Evolutionary conservation across 1,139 yeast species (phyloP).

Genomic region (Suhomyces terraborum): DNA sequence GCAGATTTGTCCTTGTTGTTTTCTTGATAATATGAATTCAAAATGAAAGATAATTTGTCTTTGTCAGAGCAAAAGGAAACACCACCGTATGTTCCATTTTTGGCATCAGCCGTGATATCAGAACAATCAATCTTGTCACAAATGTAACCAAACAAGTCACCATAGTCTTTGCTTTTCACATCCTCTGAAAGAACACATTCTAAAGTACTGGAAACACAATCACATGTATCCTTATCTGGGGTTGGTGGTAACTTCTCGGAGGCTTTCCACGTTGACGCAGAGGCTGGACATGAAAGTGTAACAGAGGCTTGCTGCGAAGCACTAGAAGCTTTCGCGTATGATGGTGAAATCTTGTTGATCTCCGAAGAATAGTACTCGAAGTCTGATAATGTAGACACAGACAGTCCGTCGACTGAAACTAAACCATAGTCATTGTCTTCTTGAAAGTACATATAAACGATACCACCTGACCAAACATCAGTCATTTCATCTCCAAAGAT

Average conservation of each 20-base stretch:
- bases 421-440: constrained; percentile 82
- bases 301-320: constrained; percentile 28
- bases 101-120: constrained; percentile 40
- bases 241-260: constrained; percentile 47
- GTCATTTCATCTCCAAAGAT: constrained; percentile 44
- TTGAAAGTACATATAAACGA: constrained; percentile 81
- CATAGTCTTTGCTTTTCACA: constrained; percentile 36
- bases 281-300: constrained; percentile 40
- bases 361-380: constrained; percentile 59
- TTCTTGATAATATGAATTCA: constrained; percentile 42
- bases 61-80: constrained; percentile 43
- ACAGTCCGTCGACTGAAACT: constrained; percentile 52
- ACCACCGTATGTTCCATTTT: constrained; percentile 43
- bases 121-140: constrained; percentile 41
- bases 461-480: constrained; percentile 89
- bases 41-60: constrained; percentile 42
- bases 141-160: constrained; percentile 35
- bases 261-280: constrained; percentile 42
- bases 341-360: constrained; percentile 53
- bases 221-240: constrained; percentile 42
- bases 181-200: constrained; percentile 38
- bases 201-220: constrained; percentile 38
- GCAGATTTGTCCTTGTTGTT: constrained; percentile 33
- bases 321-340: constrained; percentile 32
- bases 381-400: constrained; percentile 45